Conservation (phyloP, 768 basidiomycete species). For the Calocybe indica region DNA sequence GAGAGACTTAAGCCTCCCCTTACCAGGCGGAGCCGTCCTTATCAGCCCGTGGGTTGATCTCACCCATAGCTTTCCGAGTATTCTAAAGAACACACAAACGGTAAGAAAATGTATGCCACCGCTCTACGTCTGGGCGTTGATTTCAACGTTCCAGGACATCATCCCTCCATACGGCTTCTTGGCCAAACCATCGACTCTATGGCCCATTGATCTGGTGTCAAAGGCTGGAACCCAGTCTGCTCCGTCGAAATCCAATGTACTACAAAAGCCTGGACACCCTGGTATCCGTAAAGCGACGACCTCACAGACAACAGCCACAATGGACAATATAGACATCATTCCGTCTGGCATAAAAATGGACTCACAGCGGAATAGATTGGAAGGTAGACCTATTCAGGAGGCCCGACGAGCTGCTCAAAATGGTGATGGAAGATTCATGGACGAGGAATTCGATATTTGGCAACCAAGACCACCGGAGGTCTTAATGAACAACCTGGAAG, state of each 20-base stretch:
- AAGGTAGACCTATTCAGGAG: conserved; percentile 22
- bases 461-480: conserved; percentile 55
- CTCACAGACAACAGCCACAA: conserved; percentile 18
- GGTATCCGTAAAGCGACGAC: conserved; percentile 36
- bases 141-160: conserved; percentile 45
- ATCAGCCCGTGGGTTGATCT: conserved; percentile 84
- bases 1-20: conserved; percentile 62
- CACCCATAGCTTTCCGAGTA: conserved; percentile 79
- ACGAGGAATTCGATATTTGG: conserved; percentile 30
- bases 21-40: conserved; percentile 71
- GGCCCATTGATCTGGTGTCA: conserved; percentile 44
- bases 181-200: conserved; percentile 50
- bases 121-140: background rate
- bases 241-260: conserved; percentile 30
- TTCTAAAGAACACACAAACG: conserved; percentile 59
- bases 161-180: conserved; percentile 59
- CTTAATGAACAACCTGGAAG: conserved; percentile 40
- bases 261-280: conserved; percentile 43
- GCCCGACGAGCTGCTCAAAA: conserved; percentile 10
- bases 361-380: background rate
- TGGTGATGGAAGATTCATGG: conserved; percentile 5
- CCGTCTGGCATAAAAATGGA: too few species aligned
- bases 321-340: conserved; percentile 7
- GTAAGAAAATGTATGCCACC: conserved; percentile 24
- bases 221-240: conserved; percentile 27